Percentiles rank a stretch among this genome's conserved stretches.
Conservation (phyloP, 176 grass and related monocot species). For the Microstegium vimineum region DNA sequence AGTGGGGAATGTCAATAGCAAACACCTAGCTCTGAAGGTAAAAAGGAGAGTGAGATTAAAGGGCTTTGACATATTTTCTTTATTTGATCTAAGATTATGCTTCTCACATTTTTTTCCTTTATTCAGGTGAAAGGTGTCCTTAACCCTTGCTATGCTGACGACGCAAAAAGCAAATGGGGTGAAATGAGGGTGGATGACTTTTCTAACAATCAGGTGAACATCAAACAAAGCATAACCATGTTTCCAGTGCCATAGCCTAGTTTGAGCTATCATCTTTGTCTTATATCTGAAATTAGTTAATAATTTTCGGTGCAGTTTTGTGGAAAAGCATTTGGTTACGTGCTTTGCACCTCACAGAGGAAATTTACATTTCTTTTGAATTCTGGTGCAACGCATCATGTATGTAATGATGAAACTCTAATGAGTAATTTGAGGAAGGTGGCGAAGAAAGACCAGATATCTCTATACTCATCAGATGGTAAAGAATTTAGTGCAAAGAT, state of each 20-base stretch:
- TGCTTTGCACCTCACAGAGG: background rate
- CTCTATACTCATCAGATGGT: background rate
- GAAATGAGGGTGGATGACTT: slow-evolving; percentile 64
- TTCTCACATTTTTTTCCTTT: slow-evolving; percentile 35
- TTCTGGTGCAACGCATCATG: background rate
- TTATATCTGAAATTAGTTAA: background rate
- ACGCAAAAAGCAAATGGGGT: slow-evolving; percentile 46
- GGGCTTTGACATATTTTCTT: background rate
- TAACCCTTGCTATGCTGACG: slow-evolving; percentile 78
- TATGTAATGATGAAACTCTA: background rate
- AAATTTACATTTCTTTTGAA: background rate
- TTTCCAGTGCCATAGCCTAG: background rate
- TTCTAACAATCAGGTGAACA: slow-evolving; percentile 77
- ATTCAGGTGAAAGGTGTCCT: slow-evolving; percentile 86
- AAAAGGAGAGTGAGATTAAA: background rate
- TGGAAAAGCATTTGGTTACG: background rate
- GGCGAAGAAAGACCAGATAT: background rate
- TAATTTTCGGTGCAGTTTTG: background rate
- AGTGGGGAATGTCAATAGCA: slow-evolving; percentile 91
- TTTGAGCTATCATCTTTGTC: too few species aligned
- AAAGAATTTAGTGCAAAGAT: background rate
- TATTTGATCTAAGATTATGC: background rate
- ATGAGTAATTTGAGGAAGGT: background rate
- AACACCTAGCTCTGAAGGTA: slow-evolving; percentile 92
- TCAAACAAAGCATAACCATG: background rate